Base-by-base conservation (phyloP, 2,329 filamentous ascomycete species). In the Zymoseptoria crescenta region DNA sequence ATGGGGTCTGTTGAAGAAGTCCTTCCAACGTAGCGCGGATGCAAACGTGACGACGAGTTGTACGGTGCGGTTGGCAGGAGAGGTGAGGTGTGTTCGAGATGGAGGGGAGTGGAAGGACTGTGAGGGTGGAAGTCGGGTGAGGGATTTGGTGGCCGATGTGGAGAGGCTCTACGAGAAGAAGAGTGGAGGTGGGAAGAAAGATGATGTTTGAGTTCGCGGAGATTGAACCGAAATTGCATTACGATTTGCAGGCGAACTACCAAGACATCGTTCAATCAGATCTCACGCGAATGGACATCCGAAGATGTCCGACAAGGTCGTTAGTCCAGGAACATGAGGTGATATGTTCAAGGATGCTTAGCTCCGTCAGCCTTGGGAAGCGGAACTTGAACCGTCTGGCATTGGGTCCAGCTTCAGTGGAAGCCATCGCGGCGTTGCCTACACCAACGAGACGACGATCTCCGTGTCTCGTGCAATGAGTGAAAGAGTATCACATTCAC, bases 71-170 rank as follows among this genome's bases (percentile, higher is more conserved):
- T 76, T 99, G 54, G 81, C 95, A 70, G 81, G 89, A 58, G 79
- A 93, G 72, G 79, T 89, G 57, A 89, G 94, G 77, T 99, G 94
- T 75, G 83, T 97, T 64, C 82, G 87, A 55, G 92, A 97, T 72
- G 83, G 77, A 24, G 87, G 87, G 10, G 71, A 87, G 69, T 97
- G 92, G 91, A 87, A 77, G 59, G 82, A 94, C 65, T 96, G 93
- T 72, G 84, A 86, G 3, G 80, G 79, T 68, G 87, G 89, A 54
- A 68, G 85, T 58, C 77, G 78, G 64, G 83, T 89, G 55, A 83
- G 87, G 65, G 87, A 91, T 69, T 80, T 97, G 56, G 83, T 96
- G 56, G 78, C 84, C 67, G 87, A 89, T 74, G 84, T 97, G 63
- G 41, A 56, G 52, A 56, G 61, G 49, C 57, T 65, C n/a, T 60